Evolutionary conservation across 2,329 filamentous ascomycete genomes (phyloP), one percentile per base, ranked within the genome.

Genomic region (Neonectria neomacrospora): DNA sequence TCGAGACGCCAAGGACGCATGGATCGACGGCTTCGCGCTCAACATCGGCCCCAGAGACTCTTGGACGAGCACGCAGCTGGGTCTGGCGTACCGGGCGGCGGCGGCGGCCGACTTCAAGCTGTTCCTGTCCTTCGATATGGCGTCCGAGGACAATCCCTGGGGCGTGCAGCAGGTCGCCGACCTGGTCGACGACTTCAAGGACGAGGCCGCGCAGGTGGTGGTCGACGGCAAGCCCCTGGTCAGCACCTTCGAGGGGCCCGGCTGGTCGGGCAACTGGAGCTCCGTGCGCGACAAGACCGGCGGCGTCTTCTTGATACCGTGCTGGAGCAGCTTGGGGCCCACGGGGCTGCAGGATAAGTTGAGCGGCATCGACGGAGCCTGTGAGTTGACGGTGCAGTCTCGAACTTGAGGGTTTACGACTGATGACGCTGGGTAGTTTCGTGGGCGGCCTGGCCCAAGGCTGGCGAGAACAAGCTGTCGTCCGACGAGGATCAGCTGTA

Each of bases 231-330:
- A 77, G 56, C 79, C 83, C 0, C 75, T 86, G 23, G 84, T 84
- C 5, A 83, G 81, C 3, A 86, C 84, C 0, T 87, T 86, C 60
- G 83, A 86, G 70, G 84, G 85, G 0, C 69, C 76, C 0, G 65
- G 58, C 10, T 79, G 80, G 50, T 74, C 77, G 12, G 72, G 68
- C 2, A 80, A 85, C 63, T 86, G 83, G 83, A 54, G 65, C 16
- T 69, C 68, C 1, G 83, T 86, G 63, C 79, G 81, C 58, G 61
- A 67, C 30, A 48, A 58, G 23, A 75, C 72, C 2, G 67, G 72
- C 18, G 71, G 68, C 18, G 74, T 82, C 26, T 81, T 76, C 65
- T 74, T 85, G 59, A 77, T 86, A 10, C 84, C 84, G 0, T 80
- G 83, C 58, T 86, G 80, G 78, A 79, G 79, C 0, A 69, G 67